Evolutionary conservation across 805 yeast genomes (phyloP), one percentile per base, ranked within the genome.

Genomic region (Kodamaea fukazawae): DNA sequence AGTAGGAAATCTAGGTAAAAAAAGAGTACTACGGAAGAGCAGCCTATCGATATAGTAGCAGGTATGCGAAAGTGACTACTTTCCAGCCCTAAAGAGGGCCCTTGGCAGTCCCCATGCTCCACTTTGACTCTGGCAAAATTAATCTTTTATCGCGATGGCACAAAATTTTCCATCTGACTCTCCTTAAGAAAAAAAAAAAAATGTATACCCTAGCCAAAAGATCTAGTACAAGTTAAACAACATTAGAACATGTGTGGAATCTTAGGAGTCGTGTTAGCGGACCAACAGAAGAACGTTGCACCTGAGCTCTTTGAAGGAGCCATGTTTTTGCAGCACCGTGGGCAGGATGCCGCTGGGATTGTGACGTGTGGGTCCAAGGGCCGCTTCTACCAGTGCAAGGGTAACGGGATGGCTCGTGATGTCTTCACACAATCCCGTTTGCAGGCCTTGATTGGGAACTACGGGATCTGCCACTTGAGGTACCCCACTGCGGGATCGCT

Each of bases 261-360:
- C 47, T 68, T 91, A 53, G 99, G 96, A 43, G 75, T 91, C 38
- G 84, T 88, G 31, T 73, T 87, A 42, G 86, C 96, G 9, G 85
- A 88, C 61, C 85, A 80, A 50, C 61, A 71, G 16, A 73, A 73
- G 35, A 75, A 77, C 42, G 96, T 86, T 35, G 95, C 96, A 9
- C 81, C 96, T 4, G 98, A 90, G 57, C 72, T 93, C 32, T 81
- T 88, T 41, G 99, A 93, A 60, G 96, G 96, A 5, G 83, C 91
- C 47, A 79, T 89, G 68, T 91, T 84, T 61, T 71, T 93, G 46
- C 99, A 93, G 61, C 99, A 93, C 60, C 78, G 99, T 58, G 99
- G 99, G 33, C 99, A 93, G 69, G 99, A 93, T 62, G 99, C 99
- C 8, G 96, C 97, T n/a, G 99, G 99, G 48, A 91, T 93, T 40